These are phyloP conservation scores for Fusarium domesticum DNA, from an alignment of 2,329 filamentous ascomycete genomes.

Conservation along the genomic window DNA sequence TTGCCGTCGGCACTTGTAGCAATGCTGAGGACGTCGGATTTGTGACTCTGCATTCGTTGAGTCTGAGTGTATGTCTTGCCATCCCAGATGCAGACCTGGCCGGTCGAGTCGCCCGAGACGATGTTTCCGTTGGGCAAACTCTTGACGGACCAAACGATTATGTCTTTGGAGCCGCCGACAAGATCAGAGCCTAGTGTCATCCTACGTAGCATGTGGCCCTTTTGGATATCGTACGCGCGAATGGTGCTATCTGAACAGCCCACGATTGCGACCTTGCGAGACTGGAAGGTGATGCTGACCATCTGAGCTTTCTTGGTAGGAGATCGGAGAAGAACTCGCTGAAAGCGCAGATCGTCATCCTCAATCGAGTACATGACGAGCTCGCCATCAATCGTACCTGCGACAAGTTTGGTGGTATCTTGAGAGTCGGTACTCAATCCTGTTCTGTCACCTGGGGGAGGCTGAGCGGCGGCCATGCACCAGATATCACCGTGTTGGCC, in stretches of 20 bases:
- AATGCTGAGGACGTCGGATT: slow-evolving; percentile 88
- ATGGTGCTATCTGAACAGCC: slow-evolving; percentile 98
- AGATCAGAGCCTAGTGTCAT: slow-evolving; percentile 84
- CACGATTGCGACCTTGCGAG: slow-evolving; percentile 75
- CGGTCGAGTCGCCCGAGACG: slow-evolving; percentile 90
- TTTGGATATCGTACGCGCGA: slow-evolving; percentile 81
- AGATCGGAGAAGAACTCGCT: slow-evolving; percentile 70
- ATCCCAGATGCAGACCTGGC: slow-evolving; percentile 91
- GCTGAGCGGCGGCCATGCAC: slow-evolving; percentile 83
- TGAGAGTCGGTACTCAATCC: slow-evolving; percentile 32
- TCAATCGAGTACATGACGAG: slow-evolving; percentile 84
- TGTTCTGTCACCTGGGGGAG: slow-evolving; percentile 39
- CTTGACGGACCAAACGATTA: slow-evolving; percentile 91
- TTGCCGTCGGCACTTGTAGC: slow-evolving; percentile 76
- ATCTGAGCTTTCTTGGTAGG: slow-evolving; percentile 83
- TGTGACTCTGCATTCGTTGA: slow-evolving; percentile 82
- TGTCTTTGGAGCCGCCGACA: slow-evolving; percentile 73
- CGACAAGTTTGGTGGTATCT: slow-evolving; percentile 63
- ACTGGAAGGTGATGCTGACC: slow-evolving; percentile 87
- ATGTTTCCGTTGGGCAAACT: slow-evolving; percentile 84
- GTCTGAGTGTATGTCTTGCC: slow-evolving; percentile 85
- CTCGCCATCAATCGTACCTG: slow-evolving; percentile 86
- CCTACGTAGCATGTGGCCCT: slow-evolving; percentile 69
- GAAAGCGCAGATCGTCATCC: slow-evolving; percentile 77
- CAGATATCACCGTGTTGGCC: slow-evolving; percentile 96